Conservation (phyloP, 305 asterid genomes). For the Stenogyne calaminthoides region DNA sequence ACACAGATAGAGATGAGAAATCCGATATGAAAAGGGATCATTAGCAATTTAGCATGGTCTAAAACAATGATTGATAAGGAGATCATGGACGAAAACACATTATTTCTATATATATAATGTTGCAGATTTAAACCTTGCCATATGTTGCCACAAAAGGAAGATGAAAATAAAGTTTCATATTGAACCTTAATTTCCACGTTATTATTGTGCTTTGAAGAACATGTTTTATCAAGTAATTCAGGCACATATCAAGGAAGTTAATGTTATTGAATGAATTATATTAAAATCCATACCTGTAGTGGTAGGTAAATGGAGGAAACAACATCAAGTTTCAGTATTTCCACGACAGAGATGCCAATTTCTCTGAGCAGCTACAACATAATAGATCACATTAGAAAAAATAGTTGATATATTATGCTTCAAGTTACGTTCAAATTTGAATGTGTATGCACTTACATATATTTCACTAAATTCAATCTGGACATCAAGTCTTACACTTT, state of each 20-base stretch:
- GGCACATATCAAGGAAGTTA: conserved; percentile 27
- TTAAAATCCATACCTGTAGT: conserved; percentile 62
- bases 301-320: conserved; percentile 80
- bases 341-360: conserved; percentile 82
- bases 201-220: conserved; percentile 5
- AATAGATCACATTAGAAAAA: conserved; percentile 41
- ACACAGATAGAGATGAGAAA: not conserved
- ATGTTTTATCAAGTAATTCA: conserved; percentile 12
- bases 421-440: conserved; percentile 27
- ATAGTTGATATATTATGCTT: conserved; percentile 32
- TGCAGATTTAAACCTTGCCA: conserved; percentile 14
- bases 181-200: not conserved
- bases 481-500: conserved; percentile 72
- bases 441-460: conserved; percentile 60
- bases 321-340: conserved; percentile 82
- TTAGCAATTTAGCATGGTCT: not conserved
- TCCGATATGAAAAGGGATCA: not conserved
- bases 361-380: conserved; percentile 81
- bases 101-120: not conserved
- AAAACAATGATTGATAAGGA: conserved; percentile 6
- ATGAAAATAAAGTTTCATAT: conserved; percentile 12
- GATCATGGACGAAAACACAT: conserved; percentile 1
- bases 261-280: conserved; percentile 18
- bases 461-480: conserved; percentile 95
- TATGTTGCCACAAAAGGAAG: conserved; percentile 13